Percentiles rank a stretch among this genome's conserved stretches.
Evolutionary conservation across 768 basidiomycete genomes (phyloP).

Genomic region (Tremella fuciformis): DNA sequence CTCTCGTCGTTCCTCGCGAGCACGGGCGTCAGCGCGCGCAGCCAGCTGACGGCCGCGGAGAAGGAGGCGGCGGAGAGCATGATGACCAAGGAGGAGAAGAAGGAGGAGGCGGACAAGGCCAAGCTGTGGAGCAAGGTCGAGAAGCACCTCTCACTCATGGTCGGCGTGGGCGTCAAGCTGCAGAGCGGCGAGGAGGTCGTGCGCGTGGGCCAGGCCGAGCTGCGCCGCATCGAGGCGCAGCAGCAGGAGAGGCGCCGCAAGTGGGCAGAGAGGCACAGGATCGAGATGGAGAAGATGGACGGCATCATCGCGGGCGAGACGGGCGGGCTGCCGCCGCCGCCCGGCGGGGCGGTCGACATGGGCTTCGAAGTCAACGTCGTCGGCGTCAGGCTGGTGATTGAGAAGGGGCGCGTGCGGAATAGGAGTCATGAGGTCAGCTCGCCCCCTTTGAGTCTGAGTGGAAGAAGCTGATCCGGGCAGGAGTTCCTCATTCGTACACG

Average conservation of each 20-base stretch:
- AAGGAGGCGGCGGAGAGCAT: slow-evolving; percentile 32
- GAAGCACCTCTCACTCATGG: slow-evolving; percentile 76
- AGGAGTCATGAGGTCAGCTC: slow-evolving; percentile 76
- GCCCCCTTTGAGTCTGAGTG: not conserved
- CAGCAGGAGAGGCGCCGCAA: slow-evolving; percentile 61
- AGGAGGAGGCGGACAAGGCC: slow-evolving; percentile 57
- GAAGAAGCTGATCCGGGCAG: slow-evolving; percentile 55
- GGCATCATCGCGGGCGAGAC: not conserved
- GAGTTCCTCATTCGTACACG: slow-evolving; percentile 93
- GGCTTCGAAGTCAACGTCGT: slow-evolving; percentile 87
- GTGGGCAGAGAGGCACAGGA: slow-evolving; percentile 44
- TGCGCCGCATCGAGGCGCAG: slow-evolving; percentile 70
- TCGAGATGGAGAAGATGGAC: not conserved
- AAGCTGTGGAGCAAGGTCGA: slow-evolving; percentile 75
- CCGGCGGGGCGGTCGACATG: slow-evolving; percentile 19
- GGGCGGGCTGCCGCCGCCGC: not conserved
- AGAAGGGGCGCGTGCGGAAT: slow-evolving; percentile 80
- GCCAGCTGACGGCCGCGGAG: slow-evolving; percentile 27
- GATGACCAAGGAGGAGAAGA: slow-evolving; percentile 44
- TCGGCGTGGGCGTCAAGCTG: slow-evolving; percentile 78
- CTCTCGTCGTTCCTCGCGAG: slow-evolving; percentile 75
- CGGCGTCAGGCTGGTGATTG: slow-evolving; percentile 74
- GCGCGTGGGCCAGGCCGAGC: slow-evolving; percentile 77
- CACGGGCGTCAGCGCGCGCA: slow-evolving; percentile 54
- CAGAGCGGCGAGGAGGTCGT: slow-evolving; percentile 75